These are phyloP conservation scores for Pseudogymnoascus sp. DNA, from an alignment of 2,329 filamentous ascomycete species.

Conservation along the genomic window DNA sequence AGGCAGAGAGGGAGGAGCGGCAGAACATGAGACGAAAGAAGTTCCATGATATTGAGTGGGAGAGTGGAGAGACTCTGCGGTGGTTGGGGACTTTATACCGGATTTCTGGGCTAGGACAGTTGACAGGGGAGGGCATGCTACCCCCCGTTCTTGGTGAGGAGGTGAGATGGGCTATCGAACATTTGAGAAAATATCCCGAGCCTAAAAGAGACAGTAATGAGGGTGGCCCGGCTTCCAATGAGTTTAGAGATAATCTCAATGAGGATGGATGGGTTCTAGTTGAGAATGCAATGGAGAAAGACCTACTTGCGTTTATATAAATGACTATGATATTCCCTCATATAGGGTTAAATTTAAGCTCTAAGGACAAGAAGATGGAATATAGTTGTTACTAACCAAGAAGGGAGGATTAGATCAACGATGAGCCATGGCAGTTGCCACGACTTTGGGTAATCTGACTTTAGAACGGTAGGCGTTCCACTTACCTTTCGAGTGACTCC, in stretches of 20 bases:
- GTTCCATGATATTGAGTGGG: not conserved
- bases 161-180: not conserved
- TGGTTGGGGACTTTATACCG: not conserved
- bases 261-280: not conserved
- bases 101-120: not conserved
- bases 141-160: not conserved
- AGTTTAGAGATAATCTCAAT: not conserved
- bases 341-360: too few relatives aligned
- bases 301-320: not conserved
- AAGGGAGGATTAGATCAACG: too few relatives aligned
- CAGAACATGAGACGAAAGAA: not conserved
- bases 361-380: too few relatives aligned
- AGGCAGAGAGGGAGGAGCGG: not conserved
- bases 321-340: too few relatives aligned
- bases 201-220: not conserved
- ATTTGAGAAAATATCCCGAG: not conserved
- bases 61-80: not conserved
- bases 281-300: not conserved
- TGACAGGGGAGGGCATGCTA: not conserved
- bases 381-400: too few relatives aligned
- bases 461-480: too few relatives aligned
- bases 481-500: too few relatives aligned
- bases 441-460: too few relatives aligned
- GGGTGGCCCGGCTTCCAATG: not conserved
- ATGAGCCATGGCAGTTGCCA: too few relatives aligned